phyloP scores from a whole-genome alignment of 192 early-diverging fungal species.

The Spizellomyces sp. region DNA sequence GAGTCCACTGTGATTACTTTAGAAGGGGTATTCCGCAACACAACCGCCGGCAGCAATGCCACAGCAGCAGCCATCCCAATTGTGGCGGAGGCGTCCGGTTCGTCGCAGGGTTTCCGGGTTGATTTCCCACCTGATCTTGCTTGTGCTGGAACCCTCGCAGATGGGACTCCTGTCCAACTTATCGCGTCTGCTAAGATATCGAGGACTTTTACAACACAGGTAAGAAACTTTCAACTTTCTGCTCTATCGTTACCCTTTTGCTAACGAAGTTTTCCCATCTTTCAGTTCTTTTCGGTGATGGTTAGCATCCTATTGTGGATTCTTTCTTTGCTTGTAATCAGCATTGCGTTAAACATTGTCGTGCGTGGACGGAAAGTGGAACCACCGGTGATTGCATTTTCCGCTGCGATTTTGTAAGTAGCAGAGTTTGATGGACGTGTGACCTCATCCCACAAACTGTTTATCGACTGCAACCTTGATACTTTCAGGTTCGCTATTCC shows the following conservation, averaged over 20 bases:
- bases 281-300: background rate
- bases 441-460: too few relatives aligned
- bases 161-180: background rate
- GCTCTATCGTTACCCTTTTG: too few relatives aligned
- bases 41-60: background rate
- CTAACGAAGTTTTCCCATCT: too few relatives aligned
- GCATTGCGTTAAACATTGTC: background rate
- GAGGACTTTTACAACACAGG: background rate
- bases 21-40: constrained; percentile 2
- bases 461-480: background rate
- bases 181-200: background rate
- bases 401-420: constrained; percentile 6
- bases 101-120: background rate
- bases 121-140: background rate
- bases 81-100: background rate
- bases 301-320: background rate
- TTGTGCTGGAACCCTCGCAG: background rate
- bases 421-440: background rate
- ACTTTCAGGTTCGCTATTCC: constrained; percentile 1
- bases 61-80: background rate
- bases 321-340: constrained; percentile 1
- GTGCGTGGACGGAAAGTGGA: background rate
- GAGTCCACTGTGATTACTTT: background rate
- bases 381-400: constrained; percentile 5
- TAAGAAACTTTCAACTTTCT: background rate